Evolutionary conservation across 2,329 filamentous ascomycete genomes (phyloP).

Genomic region (Stachybotrys echinatus): DNA sequence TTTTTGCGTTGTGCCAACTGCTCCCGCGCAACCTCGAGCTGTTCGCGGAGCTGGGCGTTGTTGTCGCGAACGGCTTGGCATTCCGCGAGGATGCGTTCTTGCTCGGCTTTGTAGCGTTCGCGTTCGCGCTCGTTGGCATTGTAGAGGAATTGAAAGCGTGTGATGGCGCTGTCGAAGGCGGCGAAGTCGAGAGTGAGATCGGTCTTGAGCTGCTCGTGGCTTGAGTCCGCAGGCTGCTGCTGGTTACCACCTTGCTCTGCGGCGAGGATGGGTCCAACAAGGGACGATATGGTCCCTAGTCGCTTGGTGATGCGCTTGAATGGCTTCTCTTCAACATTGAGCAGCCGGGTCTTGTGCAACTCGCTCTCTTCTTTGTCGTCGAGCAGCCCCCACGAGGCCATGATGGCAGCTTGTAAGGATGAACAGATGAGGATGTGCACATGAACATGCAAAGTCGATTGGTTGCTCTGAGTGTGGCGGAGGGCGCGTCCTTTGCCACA

Average conservation of each 20-base stretch:
- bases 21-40: constrained; percentile 70
- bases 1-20: constrained; percentile 73
- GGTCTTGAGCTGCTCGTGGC: constrained; percentile 65
- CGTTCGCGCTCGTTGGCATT: constrained; percentile 80
- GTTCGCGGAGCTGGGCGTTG: constrained; percentile 65
- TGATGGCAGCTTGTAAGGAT: constrained; percentile 11
- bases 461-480: too few relatives aligned
- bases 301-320: constrained; percentile 86
- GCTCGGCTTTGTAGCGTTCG: constrained; percentile 75
- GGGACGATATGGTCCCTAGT: constrained; percentile 62
- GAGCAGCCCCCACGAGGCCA: constrained; percentile 58
- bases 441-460: background rate
- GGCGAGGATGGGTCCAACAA: constrained; percentile 35
- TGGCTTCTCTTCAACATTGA: constrained; percentile 87
- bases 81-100: constrained; percentile 70
- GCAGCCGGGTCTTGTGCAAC: constrained; percentile 79
- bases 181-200: constrained; percentile 86
- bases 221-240: constrained; percentile 36
- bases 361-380: constrained; percentile 75
- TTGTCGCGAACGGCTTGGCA: constrained; percentile 73
- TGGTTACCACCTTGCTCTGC: constrained; percentile 27
- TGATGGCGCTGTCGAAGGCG: constrained; percentile 78
- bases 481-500: too few relatives aligned
- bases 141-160: constrained; percentile 81
- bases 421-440: background rate